Evolutionary conservation across 129 eudicot genomes (phyloP).

Genomic region (Flaveria linearis): DNA sequence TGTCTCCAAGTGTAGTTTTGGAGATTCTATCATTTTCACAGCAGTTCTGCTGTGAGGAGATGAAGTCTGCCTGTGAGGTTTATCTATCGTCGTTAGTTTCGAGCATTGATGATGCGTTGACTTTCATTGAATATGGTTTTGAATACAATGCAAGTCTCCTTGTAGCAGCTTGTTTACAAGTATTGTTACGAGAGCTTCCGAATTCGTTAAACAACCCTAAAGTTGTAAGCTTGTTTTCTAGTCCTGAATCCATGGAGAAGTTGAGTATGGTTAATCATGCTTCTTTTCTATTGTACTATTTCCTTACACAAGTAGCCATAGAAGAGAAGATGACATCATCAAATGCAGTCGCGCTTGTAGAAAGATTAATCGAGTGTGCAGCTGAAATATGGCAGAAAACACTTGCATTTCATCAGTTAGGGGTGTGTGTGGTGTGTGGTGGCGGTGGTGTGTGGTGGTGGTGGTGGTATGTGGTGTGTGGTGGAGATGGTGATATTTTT

Average conservation of each 20-base stretch:
- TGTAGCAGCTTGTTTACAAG: slow-evolving; percentile 68
- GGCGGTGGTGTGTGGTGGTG: no score
- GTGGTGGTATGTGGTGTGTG: no score
- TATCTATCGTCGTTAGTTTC: slow-evolving; percentile 52
- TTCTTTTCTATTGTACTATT: slow-evolving; percentile 59
- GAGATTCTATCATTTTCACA: slow-evolving; percentile 67
- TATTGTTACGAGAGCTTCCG: slow-evolving; percentile 67
- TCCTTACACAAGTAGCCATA: slow-evolving; percentile 68
- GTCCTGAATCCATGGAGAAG: slow-evolving; percentile 53
- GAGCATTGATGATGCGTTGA: slow-evolving; percentile 51
- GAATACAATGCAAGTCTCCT: slow-evolving; percentile 59
- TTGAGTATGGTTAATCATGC: slow-evolving; percentile 53
- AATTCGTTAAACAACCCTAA: slow-evolving; percentile 45
- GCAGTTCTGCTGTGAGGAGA: slow-evolving; percentile 68
- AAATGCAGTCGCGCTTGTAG: slow-evolving; percentile 41
- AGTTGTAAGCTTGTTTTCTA: slow-evolving; percentile 53
- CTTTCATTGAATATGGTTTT: slow-evolving; percentile 64
- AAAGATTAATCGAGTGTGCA: slow-evolving; percentile 51
- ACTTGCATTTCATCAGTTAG: slow-evolving; percentile 62
- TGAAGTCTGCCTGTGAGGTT: slow-evolving; percentile 57
- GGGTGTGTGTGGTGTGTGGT: no score
- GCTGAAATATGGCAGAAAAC: slow-evolving; percentile 61
- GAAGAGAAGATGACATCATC: slow-evolving; percentile 52
- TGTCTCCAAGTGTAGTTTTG: slow-evolving; percentile 47
- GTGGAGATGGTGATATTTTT: no score